These are phyloP conservation scores for Debaryomyces hansenii DNA, from an alignment of 805 yeast genomes.

Conservation along the genomic window DNA sequence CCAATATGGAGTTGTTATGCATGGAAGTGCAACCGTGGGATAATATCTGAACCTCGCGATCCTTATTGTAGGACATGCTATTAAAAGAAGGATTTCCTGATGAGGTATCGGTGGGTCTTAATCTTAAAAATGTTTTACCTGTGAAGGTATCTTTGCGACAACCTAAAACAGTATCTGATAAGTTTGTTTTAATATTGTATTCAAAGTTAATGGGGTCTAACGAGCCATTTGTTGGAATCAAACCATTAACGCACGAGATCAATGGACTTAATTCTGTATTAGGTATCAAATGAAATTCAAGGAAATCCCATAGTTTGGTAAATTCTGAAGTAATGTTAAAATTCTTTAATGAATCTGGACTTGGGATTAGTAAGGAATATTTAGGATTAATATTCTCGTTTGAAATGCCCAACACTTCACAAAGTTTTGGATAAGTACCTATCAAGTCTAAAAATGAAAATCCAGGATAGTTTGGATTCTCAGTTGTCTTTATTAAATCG, in stretches of 20 bases:
- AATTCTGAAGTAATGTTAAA: slow-evolving; percentile 49
- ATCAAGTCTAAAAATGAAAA: slow-evolving; percentile 47
- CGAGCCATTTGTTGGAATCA: not conserved
- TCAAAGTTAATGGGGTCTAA: slow-evolving; percentile 21
- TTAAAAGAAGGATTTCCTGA: not conserved
- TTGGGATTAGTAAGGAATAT: slow-evolving; percentile 72
- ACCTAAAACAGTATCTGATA: slow-evolving; percentile 40
- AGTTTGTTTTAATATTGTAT: slow-evolving; percentile 44
- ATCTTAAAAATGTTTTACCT: slow-evolving; percentile 40
- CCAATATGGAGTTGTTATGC: slow-evolving; percentile 20
- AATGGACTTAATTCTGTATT: slow-evolving; percentile 49
- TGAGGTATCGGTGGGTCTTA: slow-evolving; percentile 8
- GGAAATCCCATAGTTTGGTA: slow-evolving; percentile 49
- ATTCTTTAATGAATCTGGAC: slow-evolving; percentile 51
- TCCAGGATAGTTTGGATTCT: slow-evolving; percentile 28
- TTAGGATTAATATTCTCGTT: slow-evolving; percentile 23
- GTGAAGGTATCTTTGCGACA: slow-evolving; percentile 23
- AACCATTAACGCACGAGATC: slow-evolving; percentile 44
- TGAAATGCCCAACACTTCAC: slow-evolving; percentile 39
- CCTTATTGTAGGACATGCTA: slow-evolving; percentile 41
- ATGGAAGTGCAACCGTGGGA: slow-evolving; percentile 57
- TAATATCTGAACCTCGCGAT: slow-evolving; percentile 57
- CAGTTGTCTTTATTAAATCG: slow-evolving; percentile 59
- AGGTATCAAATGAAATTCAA: slow-evolving; percentile 70
- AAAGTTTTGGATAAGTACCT: slow-evolving; percentile 39